Evolutionary conservation across 371 early-diverging fungal species (phyloP).

Genomic region (Mortierella sp.): DNA sequence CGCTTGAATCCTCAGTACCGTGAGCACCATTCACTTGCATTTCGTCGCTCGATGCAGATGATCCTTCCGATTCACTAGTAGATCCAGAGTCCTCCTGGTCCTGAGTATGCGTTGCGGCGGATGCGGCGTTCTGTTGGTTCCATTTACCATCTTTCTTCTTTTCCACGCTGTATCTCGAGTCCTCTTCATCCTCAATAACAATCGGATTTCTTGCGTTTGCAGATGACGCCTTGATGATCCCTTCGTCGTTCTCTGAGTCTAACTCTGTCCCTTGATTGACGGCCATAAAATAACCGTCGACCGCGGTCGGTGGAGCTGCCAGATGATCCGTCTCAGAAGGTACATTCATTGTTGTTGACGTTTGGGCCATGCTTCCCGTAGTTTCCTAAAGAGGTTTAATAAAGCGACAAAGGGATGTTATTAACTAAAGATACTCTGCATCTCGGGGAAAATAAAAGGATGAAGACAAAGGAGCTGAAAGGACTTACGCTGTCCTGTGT

Average conservation of each 20-base stretch:
- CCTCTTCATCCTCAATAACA: constrained; percentile 24
- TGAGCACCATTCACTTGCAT: background rate
- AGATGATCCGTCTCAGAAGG: background rate
- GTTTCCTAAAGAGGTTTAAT: background rate
- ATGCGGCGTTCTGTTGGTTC: background rate
- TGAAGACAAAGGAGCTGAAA: background rate
- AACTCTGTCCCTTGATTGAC: constrained; percentile 12
- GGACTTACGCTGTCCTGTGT: constrained; percentile 8
- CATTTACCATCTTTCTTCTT: constrained; percentile 28
- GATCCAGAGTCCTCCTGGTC: background rate
- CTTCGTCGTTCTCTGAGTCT: constrained; percentile 21
- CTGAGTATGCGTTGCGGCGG: background rate
- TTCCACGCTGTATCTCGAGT: constrained; percentile 39
- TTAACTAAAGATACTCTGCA: background rate
- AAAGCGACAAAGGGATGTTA: background rate
- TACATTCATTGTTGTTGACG: background rate
- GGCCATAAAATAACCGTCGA: constrained; percentile 31
- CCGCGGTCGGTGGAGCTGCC: constrained; percentile 4
- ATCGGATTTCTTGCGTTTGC: background rate
- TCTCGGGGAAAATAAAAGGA: background rate
- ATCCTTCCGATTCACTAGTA: background rate
- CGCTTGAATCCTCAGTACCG: too few relatives aligned
- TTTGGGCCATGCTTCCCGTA: background rate
- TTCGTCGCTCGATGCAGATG: background rate
- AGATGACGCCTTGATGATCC: background rate